Evolutionary conservation across 768 basidiomycete genomes (phyloP).

Genomic region (Artomyces pyxidatus): DNA sequence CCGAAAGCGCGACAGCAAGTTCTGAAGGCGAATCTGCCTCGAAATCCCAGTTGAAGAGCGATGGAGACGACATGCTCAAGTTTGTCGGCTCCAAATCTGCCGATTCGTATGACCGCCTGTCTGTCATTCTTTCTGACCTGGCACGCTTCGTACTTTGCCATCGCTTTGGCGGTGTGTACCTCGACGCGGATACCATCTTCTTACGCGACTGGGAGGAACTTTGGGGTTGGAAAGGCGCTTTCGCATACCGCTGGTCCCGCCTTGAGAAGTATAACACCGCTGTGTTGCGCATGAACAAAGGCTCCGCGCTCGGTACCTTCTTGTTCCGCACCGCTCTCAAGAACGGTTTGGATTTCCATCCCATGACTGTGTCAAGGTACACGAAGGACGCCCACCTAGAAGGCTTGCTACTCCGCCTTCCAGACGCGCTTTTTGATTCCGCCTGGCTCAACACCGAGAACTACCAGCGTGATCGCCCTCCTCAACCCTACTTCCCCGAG

Average conservation of each 20-base stretch:
- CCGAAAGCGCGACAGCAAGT: slow-evolving; percentile 12
- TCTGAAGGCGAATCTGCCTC: slow-evolving; percentile 13
- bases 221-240: slow-evolving; percentile 95
- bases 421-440: slow-evolving; percentile 93
- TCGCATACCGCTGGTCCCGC: slow-evolving; percentile 94
- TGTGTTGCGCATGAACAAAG: slow-evolving; percentile 88
- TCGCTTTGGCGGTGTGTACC: slow-evolving; percentile 92
- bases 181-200: slow-evolving; percentile 94
- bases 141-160: slow-evolving; percentile 96
- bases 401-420: slow-evolving; percentile 74
- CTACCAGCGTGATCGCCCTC: slow-evolving; percentile 86
- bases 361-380: slow-evolving; percentile 90
- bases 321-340: slow-evolving; percentile 91
- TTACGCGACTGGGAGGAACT: slow-evolving; percentile 98
- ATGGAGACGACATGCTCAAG: slow-evolving; percentile 54
- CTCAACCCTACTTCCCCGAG: slow-evolving; percentile 91
- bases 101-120: slow-evolving; percentile 81
- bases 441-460: slow-evolving; percentile 94
- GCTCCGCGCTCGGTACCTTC: slow-evolving; percentile 86
- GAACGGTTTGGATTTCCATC: slow-evolving; percentile 94
- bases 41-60: slow-evolving; percentile 8
- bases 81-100: slow-evolving; percentile 86
- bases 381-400: slow-evolving; percentile 85
- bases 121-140: slow-evolving; percentile 94
- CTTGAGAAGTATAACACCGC: slow-evolving; percentile 94